Evolutionary conservation across 2,329 filamentous ascomycete species (phyloP).

Genomic region (Mollisiaceae sp.): DNA sequence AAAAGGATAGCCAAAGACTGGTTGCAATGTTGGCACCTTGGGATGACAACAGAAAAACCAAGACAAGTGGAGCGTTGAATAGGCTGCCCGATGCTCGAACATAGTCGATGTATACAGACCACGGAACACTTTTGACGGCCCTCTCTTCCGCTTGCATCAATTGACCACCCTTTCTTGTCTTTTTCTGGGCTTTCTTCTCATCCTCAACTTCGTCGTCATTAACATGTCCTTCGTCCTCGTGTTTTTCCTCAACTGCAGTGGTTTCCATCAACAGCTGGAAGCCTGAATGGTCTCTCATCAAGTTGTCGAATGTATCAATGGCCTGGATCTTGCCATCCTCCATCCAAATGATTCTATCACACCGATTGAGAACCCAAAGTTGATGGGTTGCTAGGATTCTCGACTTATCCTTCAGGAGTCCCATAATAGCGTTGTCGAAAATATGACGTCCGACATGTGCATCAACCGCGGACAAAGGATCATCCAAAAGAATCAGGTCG

Average conservation of each 20-base stretch:
- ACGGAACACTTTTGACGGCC: conserved; percentile 66
- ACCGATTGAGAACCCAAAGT: conserved; percentile 87
- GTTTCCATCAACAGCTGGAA: conserved; percentile 86
- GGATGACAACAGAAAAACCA: conserved; percentile 60
- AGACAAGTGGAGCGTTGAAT: conserved; percentile 59
- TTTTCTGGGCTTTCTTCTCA: conserved; percentile 51
- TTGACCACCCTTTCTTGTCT: conserved; percentile 57
- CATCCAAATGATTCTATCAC: conserved; percentile 93
- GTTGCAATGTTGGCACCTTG: conserved; percentile 88
- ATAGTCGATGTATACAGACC: conserved; percentile 69
- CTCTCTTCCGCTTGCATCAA: conserved; percentile 77
- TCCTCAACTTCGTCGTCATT: conserved; percentile 53
- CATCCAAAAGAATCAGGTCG: conserved; percentile 72
- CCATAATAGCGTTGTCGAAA: conserved; percentile 93
- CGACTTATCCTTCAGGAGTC: conserved; percentile 86
- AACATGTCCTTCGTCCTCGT: conserved; percentile 55
- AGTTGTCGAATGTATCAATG: conserved; percentile 85
- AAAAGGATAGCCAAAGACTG: conserved; percentile 91
- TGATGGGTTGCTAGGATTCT: conserved; percentile 94
- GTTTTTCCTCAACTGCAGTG: conserved; percentile 73
- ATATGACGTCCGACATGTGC: conserved; percentile 76
- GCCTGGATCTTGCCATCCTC: conserved; percentile 83
- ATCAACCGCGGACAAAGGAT: conserved; percentile 71
- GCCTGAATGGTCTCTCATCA: conserved; percentile 78
- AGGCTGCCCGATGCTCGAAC: conserved; percentile 64